Percentiles rank a stretch among this genome's conserved stretches.
Evolutionary conservation across 106 monocot species (phyloP).

Genomic region (Cymbidium sinense): DNA sequence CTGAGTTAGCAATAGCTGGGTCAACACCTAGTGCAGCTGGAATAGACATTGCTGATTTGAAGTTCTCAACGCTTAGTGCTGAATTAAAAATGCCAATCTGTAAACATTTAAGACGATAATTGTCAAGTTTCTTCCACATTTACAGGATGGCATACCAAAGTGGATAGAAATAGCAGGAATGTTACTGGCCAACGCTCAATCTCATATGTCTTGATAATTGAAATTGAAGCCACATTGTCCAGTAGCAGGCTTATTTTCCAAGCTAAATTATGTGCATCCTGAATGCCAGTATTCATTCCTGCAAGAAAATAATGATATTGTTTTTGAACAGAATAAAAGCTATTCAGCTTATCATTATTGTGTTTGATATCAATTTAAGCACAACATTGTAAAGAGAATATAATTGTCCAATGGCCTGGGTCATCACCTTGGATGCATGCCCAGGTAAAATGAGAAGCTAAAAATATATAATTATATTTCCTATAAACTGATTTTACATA

Average conservation of each 20-base stretch:
- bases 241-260: constrained; percentile 72
- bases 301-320: constrained; percentile 4
- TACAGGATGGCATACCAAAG: not conserved
- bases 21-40: constrained; percentile 89
- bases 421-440: too few species aligned
- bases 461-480: too few species aligned
- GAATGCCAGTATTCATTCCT: constrained; percentile 99
- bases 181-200: constrained; percentile 82
- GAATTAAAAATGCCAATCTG: constrained; percentile 90
- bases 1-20: constrained; percentile 73
- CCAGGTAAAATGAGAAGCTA: too few species aligned
- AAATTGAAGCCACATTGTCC: constrained; percentile 45
- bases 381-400: too few species aligned
- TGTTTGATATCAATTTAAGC: too few species aligned
- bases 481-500: too few species aligned
- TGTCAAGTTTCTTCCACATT: constrained; percentile 9
- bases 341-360: not conserved
- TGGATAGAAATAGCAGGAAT: constrained; percentile 7
- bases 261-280: constrained; percentile 95
- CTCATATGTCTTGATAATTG: constrained; percentile 78
- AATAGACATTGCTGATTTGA: constrained; percentile 84
- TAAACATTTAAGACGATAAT: constrained; percentile 12
- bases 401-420: too few species aligned
- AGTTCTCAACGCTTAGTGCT: constrained; percentile 75
- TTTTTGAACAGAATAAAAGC: not conserved